Percentiles rank a stretch among this genome's conserved stretches.
Evolutionary conservation across 1,284 basidiomycete species (phyloP).

Genomic region (Exsudoporus floridanus): DNA sequence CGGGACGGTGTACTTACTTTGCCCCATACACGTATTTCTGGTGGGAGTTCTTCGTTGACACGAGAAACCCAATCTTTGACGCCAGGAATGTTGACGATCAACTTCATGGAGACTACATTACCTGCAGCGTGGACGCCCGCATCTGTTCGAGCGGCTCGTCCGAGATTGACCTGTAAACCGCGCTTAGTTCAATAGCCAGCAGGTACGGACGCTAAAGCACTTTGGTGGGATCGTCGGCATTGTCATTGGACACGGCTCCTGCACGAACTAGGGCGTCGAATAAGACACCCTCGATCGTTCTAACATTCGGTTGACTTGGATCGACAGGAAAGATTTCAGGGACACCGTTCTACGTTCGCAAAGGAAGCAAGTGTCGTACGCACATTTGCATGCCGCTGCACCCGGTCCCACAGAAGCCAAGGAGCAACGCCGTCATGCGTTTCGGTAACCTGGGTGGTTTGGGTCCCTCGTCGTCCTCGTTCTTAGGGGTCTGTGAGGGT

Average conservation of each 20-base stretch:
- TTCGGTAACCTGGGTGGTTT: slow-evolving; percentile 64
- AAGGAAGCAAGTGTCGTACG: slow-evolving; percentile 28
- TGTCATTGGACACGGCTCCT: slow-evolving; percentile 91
- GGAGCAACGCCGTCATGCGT: slow-evolving; percentile 66
- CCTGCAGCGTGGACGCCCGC: slow-evolving; percentile 97
- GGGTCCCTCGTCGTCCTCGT: slow-evolving; percentile 23
- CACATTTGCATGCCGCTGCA: slow-evolving; percentile 97
- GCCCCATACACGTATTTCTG: slow-evolving; percentile 91
- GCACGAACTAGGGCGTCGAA: slow-evolving; percentile 88
- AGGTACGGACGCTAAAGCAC: slow-evolving; percentile 37
- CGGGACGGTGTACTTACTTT: slow-evolving; percentile 50
- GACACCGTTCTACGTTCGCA: neutral
- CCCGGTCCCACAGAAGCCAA: slow-evolving; percentile 79
- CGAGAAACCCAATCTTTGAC: slow-evolving; percentile 70
- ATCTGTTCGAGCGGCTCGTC: slow-evolving; percentile 92
- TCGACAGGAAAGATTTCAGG: neutral
- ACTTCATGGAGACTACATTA: slow-evolving; percentile 89
- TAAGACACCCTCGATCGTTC: slow-evolving; percentile 89
- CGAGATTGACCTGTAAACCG: slow-evolving; percentile 67
- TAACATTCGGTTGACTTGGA: slow-evolving; percentile 52
- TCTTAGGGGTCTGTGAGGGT: slow-evolving; percentile 31
- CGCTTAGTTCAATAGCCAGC: neutral
- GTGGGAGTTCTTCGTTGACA: slow-evolving; percentile 86
- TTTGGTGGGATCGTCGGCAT: slow-evolving; percentile 89
- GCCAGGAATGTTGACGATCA: slow-evolving; percentile 78